Evolutionary conservation across 257 asterid genomes (phyloP).

Genomic region (Solanum rostratum): DNA sequence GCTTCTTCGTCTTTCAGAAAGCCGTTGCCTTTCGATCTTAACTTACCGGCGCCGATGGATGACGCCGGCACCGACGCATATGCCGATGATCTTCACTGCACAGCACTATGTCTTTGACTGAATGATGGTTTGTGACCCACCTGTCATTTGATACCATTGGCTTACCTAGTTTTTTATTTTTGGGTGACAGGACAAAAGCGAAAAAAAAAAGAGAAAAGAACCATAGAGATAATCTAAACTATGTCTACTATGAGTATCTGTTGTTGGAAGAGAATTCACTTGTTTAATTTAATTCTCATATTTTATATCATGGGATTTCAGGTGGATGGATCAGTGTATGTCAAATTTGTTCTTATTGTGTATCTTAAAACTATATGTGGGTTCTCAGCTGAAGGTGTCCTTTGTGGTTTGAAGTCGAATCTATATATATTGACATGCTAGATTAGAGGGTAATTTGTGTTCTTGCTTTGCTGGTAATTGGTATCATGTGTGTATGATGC

Average conservation of each 20-base stretch:
- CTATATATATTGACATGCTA: neutral
- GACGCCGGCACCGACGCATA: slow-evolving; percentile 10
- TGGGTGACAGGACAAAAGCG: slow-evolving; percentile 1
- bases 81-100: slow-evolving; percentile 10
- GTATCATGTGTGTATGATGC: neutral
- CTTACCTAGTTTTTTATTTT: slow-evolving; percentile 2
- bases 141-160: slow-evolving; percentile 1
- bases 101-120: slow-evolving; percentile 11
- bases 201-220: neutral
- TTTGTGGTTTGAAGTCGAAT: neutral
- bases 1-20: slow-evolving; percentile 30
- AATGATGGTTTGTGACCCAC: neutral
- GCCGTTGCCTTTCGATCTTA: slow-evolving; percentile 36
- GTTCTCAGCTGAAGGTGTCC: neutral
- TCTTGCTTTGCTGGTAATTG: neutral
- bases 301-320: neutral
- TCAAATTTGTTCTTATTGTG: neutral
- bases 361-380: neutral
- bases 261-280: slow-evolving; percentile 14
- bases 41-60: slow-evolving; percentile 31
- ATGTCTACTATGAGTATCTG: slow-evolving; percentile 11
- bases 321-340: neutral
- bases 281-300: slow-evolving; percentile 5
- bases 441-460: neutral
- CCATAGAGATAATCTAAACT: slow-evolving; percentile 8